phyloP scores from a whole-genome alignment of 139 green algal species.

The Chlorella sp. region DNA sequence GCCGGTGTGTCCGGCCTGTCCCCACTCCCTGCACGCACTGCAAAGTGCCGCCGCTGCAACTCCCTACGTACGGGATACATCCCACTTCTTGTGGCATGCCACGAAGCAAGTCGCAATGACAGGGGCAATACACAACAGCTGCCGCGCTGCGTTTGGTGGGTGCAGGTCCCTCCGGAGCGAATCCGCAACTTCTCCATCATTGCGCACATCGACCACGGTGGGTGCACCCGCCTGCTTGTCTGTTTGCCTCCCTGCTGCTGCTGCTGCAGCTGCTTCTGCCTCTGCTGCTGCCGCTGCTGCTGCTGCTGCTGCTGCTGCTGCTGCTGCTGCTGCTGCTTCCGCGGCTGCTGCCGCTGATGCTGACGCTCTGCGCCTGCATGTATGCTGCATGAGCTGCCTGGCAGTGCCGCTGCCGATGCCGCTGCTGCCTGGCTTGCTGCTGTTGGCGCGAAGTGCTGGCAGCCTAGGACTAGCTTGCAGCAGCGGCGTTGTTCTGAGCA shows the following conservation, averaged over 20 bases:
- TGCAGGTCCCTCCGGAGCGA: conserved; percentile 52
- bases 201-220: conserved; percentile 84
- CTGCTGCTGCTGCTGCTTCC: too few species aligned
- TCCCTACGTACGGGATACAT: neutral
- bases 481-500: too few species aligned
- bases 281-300: conserved; percentile 52
- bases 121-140: neutral
- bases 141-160: neutral
- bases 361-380: conserved; percentile 64
- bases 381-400: conserved; percentile 9
- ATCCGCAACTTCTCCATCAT: conserved; percentile 84
- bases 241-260: conserved; percentile 57
- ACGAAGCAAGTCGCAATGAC: neutral
- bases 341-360: conserved; percentile 57
- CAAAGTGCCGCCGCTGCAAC: neutral
- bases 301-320: too few species aligned
- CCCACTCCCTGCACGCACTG: neutral
- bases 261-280: conserved; percentile 47
- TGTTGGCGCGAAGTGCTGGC: too few species aligned
- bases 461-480: too few species aligned
- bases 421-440: too few species aligned
- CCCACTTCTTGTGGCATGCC: neutral
- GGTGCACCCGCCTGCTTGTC: neutral
- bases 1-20: neutral
- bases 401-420: too few species aligned